Evolutionary conservation across 2,329 filamentous ascomycete species (phyloP).

Genomic region (Cladophialophora exuberans): DNA sequence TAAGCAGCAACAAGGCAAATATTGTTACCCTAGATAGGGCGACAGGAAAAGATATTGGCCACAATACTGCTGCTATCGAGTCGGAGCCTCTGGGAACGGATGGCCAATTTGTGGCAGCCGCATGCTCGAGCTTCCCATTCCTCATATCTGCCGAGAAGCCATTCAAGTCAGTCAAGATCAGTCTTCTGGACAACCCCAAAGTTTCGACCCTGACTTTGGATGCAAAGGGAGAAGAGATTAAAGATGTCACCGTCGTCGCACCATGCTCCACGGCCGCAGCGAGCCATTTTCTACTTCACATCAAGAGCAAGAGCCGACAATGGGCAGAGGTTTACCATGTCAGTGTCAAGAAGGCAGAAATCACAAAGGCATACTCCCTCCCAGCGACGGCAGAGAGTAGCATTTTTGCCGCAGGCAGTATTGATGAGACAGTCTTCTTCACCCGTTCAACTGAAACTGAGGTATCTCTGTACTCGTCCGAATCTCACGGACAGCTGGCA

Average conservation of each 20-base stretch:
- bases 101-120: constrained; percentile 17
- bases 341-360: constrained; percentile 68
- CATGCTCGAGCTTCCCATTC: constrained; percentile 46
- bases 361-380: constrained; percentile 79
- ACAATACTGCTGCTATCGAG: constrained; percentile 73
- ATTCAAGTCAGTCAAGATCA: constrained; percentile 49
- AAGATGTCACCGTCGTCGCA: constrained; percentile 69
- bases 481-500: constrained; percentile 74
- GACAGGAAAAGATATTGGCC: constrained; percentile 72
- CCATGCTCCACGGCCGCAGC: constrained; percentile 71
- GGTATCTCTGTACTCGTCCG: constrained; percentile 72
- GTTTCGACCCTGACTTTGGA: constrained; percentile 44
- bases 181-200: constrained; percentile 48
- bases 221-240: constrained; percentile 49
- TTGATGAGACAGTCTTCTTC: constrained; percentile 84
- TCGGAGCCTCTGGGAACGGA: constrained; percentile 60
- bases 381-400: constrained; percentile 71
- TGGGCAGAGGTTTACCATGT: constrained; percentile 87
- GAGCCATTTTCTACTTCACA: constrained; percentile 85
- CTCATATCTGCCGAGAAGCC: constrained; percentile 51
- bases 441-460: constrained; percentile 78
- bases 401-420: constrained; percentile 76
- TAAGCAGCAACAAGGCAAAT: constrained; percentile 75
- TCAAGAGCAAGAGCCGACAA: constrained; percentile 68
- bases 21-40: constrained; percentile 73